These are phyloP conservation scores for Strigomonas galati DNA, from an alignment of 208 protist genomes.

Conservation along the genomic window DNA sequence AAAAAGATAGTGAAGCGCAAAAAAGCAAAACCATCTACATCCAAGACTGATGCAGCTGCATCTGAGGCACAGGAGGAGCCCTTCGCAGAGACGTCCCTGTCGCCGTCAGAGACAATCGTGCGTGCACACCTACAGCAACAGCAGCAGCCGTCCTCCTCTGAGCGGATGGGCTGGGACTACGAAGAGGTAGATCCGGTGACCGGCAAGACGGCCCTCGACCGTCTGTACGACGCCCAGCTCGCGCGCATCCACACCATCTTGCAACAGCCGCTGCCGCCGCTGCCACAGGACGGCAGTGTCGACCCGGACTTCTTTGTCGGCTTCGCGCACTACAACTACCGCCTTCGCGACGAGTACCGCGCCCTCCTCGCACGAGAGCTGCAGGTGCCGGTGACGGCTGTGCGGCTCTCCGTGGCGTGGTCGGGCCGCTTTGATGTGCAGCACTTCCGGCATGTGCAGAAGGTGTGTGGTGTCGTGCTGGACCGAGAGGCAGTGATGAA, in stretches of 20 bases:
- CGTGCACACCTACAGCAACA: not conserved
- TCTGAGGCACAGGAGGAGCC: not conserved
- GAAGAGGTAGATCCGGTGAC: conserved; percentile 46
- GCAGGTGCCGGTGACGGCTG: conserved; percentile 41
- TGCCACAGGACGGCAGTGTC: conserved; percentile 69
- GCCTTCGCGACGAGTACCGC: conserved; percentile 80
- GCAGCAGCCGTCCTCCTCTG: not conserved
- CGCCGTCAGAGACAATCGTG: not conserved
- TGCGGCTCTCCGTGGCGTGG: conserved; percentile 82
- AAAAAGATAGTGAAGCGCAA: not conserved
- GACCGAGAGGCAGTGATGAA: conserved; percentile 12
- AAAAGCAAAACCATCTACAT: not conserved
- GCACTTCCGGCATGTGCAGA: conserved; percentile 60
- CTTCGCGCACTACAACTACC: conserved; percentile 80
- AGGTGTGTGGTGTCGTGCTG: conserved; percentile 74
- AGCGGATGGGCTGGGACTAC: conserved; percentile 38
- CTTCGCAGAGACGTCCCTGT: not conserved
- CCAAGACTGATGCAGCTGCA: not conserved
- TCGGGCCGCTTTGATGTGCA: conserved; percentile 75
- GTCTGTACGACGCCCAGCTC: conserved; percentile 51
- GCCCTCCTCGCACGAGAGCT: conserved; percentile 58
- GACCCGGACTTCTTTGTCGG: conserved; percentile 81
- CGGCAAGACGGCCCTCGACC: conserved; percentile 59
- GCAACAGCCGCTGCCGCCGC: conserved; percentile 57
- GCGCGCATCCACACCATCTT: conserved; percentile 60